Base-by-base conservation (phyloP, 106 monocot species). In the Dendrobium officinale region DNA sequence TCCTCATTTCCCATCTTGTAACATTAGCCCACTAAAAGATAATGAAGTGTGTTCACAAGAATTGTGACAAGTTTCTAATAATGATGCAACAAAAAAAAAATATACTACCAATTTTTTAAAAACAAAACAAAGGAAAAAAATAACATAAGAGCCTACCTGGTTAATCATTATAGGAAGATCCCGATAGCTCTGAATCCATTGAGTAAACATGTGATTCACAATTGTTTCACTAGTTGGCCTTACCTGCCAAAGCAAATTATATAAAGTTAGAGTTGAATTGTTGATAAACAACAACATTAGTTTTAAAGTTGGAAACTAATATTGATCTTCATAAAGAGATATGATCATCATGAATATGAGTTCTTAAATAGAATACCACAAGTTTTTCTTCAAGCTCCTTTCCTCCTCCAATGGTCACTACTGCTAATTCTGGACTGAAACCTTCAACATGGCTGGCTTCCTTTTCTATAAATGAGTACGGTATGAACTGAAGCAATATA, bases 1-100 rank as follows among this genome's bases (percentile, higher is more conserved):
- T 99, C 75, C 98, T 88, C 91, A 95, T 95, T 85, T 99, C 98
- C 98, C 98, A 99, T 91, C 98, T 92, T 82, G 98, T 99, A 54
- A 99, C 98, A 85, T 99, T 99, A 74, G 88, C 98, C 98, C 98
- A 99, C 98, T 99, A 73, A 55, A 79, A 42, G 37, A 27, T 68
- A 11, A 68, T 72, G 51, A 11, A 51, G n/a, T 29, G 17, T 26
- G 24, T 66, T 9, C 64, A 66, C 24, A 24, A 66, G 10, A 22
- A 66, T 24, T 9, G 26, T 66, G 64, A 26, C 22, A 1, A 66
- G 10, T n/a, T 66, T 66, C 64, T 15, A 66, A 24, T 66, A 66
- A 66, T 66, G 22, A 26, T 51, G 26, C 24, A 66, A 26, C 64
- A 66, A 66, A 66, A 66, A 22, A 26, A 0, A 66, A 26, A 22